Evolutionary conservation across 768 basidiomycete genomes (phyloP).

Genomic region (Leccinellum rugosiceps): DNA sequence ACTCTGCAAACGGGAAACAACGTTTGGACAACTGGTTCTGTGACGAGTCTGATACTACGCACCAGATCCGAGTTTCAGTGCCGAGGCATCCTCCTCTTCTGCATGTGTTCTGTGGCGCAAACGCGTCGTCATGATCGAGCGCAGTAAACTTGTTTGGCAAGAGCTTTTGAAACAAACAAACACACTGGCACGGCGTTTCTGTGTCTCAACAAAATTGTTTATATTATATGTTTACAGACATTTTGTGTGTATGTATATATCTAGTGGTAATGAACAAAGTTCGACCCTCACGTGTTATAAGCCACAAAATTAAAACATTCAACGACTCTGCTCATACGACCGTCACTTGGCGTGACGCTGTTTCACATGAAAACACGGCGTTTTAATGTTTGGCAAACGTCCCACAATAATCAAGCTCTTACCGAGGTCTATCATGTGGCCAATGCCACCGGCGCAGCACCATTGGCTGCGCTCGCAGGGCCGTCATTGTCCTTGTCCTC

Average conservation of each 20-base stretch:
- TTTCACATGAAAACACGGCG: not conserved
- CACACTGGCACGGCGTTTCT: not conserved
- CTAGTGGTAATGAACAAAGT: slow-evolving; percentile 29
- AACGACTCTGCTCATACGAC: slow-evolving; percentile 12
- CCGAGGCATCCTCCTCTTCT: slow-evolving; percentile 86
- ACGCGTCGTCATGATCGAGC: slow-evolving; percentile 53
- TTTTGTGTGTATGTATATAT: slow-evolving; percentile 31
- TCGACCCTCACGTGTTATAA: slow-evolving; percentile 22
- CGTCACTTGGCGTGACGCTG: slow-evolving; percentile 8
- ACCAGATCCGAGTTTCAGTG: slow-evolving; percentile 80
- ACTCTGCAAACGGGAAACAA: slow-evolving; percentile 47
- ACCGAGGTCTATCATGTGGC: slow-evolving; percentile 28
- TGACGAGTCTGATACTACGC: not conserved
- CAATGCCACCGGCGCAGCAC: slow-evolving; percentile 19
- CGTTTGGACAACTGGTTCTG: not conserved
- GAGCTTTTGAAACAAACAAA: slow-evolving; percentile 28
- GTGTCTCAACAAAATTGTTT: slow-evolving; percentile 5
- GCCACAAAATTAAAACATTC: slow-evolving; percentile 20
- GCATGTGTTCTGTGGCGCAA: slow-evolving; percentile 60
- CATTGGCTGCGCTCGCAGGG: slow-evolving; percentile 12
- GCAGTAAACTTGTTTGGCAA: slow-evolving; percentile 39
- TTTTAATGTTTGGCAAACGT: slow-evolving; percentile 2
- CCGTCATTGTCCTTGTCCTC: slow-evolving; percentile 24
- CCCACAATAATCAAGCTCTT: not conserved
- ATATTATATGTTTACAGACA: slow-evolving; percentile 38